These are phyloP conservation scores for Diphasiastrum complanatum DNA, from an alignment of 83 land plant species.

Conservation along the genomic window DNA sequence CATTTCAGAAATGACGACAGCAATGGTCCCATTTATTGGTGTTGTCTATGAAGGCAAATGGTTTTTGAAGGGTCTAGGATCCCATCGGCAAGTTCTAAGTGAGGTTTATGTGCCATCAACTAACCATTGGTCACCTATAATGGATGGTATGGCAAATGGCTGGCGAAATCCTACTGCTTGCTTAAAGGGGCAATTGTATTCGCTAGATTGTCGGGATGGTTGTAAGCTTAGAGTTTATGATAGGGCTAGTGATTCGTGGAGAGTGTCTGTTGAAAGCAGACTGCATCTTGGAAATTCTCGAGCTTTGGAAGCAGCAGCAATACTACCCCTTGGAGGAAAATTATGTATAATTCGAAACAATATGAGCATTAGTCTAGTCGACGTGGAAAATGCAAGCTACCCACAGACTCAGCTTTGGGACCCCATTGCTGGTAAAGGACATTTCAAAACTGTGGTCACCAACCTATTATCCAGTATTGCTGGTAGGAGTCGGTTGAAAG, in stretches of 20 bases:
- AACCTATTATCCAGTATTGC: slow-evolving; percentile 66
- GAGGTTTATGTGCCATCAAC: slow-evolving; percentile 57
- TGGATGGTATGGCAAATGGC: slow-evolving; percentile 64
- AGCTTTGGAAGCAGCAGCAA: slow-evolving; percentile 69
- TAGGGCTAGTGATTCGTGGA: slow-evolving; percentile 52
- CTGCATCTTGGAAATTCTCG: slow-evolving; percentile 59
- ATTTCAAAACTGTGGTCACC: slow-evolving; percentile 49
- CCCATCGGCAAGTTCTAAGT: slow-evolving; percentile 65
- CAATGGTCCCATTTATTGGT: slow-evolving; percentile 73
- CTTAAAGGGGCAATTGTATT: slow-evolving; percentile 54
- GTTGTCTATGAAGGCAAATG: slow-evolving; percentile 69
- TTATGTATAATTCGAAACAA: slow-evolving; percentile 67
- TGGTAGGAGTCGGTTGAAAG: slow-evolving; percentile 48
- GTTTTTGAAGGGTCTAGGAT: slow-evolving; percentile 68
- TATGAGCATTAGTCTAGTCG: slow-evolving; percentile 69
- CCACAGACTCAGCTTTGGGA: slow-evolving; percentile 44
- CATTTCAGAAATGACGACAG: slow-evolving; percentile 65
- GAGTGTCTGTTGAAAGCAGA: slow-evolving; percentile 47
- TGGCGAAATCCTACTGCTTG: slow-evolving; percentile 63
- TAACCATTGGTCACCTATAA: slow-evolving; percentile 53
- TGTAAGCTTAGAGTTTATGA: slow-evolving; percentile 68
- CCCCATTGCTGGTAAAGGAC: slow-evolving; percentile 65
- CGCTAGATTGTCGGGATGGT: slow-evolving; percentile 68
- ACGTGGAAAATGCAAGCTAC: slow-evolving; percentile 39
- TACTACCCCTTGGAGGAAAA: slow-evolving; percentile 53